phyloP scores from a whole-genome alignment of 208 protist genomes.

The Acanthamoeba royreba region DNA sequence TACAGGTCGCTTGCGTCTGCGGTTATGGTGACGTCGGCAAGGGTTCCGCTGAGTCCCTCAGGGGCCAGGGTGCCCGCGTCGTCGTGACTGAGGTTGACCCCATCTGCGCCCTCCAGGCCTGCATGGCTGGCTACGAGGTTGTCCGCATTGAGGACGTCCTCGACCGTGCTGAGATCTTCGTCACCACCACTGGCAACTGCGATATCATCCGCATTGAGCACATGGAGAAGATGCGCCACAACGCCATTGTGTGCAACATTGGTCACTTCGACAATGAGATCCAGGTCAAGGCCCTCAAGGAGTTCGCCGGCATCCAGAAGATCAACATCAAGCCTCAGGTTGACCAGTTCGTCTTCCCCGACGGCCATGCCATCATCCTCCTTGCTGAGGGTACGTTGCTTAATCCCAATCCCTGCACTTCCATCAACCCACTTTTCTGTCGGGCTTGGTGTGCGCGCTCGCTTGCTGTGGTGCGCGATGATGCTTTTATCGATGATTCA shows the following conservation, averaged over 20 bases:
- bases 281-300: constrained; percentile 93
- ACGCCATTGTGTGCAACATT: constrained; percentile 99
- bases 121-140: constrained; percentile 97
- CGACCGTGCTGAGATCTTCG: constrained; percentile 92
- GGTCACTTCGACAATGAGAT: constrained; percentile 99
- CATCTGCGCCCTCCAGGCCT: constrained; percentile 99
- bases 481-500: constrained; percentile 16
- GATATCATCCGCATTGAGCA: constrained; percentile 96
- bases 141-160: constrained; percentile 93
- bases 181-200: constrained; percentile 97
- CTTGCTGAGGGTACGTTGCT: constrained; percentile 86
- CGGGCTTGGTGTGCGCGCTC: neutral
- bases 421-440: neutral
- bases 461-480: neutral
- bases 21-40: constrained; percentile 99
- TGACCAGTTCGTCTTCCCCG: constrained; percentile 95
- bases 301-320: constrained; percentile 87
- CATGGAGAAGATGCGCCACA: constrained; percentile 97
- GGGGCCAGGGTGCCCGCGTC: constrained; percentile 93
- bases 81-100: constrained; percentile 99
- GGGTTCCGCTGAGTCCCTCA: constrained; percentile 95
- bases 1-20: constrained; percentile 90
- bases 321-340: constrained; percentile 99
- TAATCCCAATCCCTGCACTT: neutral
- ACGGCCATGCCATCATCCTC: constrained; percentile 93